phyloP scores from a whole-genome alignment of 352 stramenopile genomes.

The Pythium angustatum region DNA sequence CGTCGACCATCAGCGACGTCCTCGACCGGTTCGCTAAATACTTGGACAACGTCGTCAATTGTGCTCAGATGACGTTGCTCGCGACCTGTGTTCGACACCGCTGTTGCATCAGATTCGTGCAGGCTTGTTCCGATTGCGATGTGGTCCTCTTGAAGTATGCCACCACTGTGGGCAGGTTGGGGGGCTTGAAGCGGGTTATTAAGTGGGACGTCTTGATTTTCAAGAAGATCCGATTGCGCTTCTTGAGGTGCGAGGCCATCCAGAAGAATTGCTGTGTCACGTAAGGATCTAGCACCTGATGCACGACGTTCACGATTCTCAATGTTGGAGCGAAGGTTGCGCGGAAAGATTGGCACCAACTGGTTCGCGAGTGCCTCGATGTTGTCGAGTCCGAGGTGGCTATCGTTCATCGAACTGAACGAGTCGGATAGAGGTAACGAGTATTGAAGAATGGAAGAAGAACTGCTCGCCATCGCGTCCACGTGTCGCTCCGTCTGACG shows the following conservation, averaged over 20 bases:
- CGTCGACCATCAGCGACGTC: not conserved
- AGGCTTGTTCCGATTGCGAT: not conserved
- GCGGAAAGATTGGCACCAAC: conserved; percentile 62
- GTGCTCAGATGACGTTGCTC: not conserved
- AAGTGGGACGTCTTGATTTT: not conserved
- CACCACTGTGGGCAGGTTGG: not conserved
- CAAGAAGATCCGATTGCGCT: not conserved
- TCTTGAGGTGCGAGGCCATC: conserved; percentile 15
- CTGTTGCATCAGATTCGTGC: not conserved
- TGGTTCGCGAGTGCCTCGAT: conserved; percentile 59
- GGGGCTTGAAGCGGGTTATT: too few species aligned
- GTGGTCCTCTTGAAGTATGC: not conserved
- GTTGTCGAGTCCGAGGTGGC: conserved; percentile 28
- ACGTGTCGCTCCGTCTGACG: conserved; percentile 31
- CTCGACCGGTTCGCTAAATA: not conserved
- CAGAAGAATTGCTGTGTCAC: conserved; percentile 13
- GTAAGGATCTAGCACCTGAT: not conserved
- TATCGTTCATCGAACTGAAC: conserved; percentile 63
- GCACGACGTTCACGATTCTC: not conserved
- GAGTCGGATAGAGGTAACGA: conserved; percentile 62
- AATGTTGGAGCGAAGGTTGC: not conserved
- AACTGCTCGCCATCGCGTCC: conserved; percentile 5
- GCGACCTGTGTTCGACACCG: not conserved
- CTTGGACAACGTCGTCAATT: not conserved
- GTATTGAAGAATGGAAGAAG: conserved; percentile 43